Base-by-base conservation (phyloP, 768 basidiomycete genomes). In the Jaapia argillacea region DNA sequence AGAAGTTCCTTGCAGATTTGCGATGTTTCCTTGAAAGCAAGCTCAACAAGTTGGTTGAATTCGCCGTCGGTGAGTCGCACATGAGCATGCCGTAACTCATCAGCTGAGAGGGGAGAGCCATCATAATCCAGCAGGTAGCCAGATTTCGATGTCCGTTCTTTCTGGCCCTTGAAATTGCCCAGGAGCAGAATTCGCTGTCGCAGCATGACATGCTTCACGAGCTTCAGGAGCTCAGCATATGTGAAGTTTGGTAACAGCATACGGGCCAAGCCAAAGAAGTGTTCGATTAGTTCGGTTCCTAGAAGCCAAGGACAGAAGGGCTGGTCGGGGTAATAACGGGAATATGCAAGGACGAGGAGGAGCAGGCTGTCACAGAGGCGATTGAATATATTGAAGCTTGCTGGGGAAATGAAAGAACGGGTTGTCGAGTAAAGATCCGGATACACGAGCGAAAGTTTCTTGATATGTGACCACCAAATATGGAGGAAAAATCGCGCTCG, bases 221-320 rank as follows among this genome's bases (percentile, higher is more conserved):
- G 47, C 28, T 54, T 54, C 1, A 58, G 20, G 35, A 60, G 48
- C 41, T 60, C 57, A 0, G 49, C 47, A 25, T 53, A 60, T 2
- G 56, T 53, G 42, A 60, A 60, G 33, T 60, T 53, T 2, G 59
- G 56, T 5, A 60, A 43, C 33, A 60, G 44, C 40, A 51, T 47
- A 2, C 52, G 48, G 0, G 56, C 54, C 2, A 58, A 46, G 0
- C 58, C 56, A 37, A 58, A 60, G 51, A 60, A 58, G 27, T 58
- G 57, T 42, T 60, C 57, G 5, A 60, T 51, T 22, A 57, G 55
- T 6, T 54, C 52, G 0, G 58, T 58, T 1, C 50, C 54, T 7
- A 51, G 42, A 1, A 54, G 22, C 52, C 54, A 55, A 1, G 52
- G 51, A 36, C 55, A 57, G 40, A 58, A 58, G 2, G 57, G 50